phyloP scores from a whole-genome alignment of 768 basidiomycete genomes.

The Rhodocollybia butyracea region DNA sequence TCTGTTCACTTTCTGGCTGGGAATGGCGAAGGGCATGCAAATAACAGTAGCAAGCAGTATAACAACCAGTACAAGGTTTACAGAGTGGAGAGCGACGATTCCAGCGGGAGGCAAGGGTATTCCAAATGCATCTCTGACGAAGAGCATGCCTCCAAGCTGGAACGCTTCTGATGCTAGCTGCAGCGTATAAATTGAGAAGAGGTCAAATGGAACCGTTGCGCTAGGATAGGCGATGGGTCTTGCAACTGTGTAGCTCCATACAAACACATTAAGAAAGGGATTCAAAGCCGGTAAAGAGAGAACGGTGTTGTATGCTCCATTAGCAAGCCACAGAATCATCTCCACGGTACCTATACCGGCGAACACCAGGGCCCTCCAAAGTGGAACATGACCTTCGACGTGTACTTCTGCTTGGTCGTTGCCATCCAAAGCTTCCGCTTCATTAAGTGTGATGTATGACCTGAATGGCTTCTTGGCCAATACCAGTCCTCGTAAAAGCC shows the following conservation, averaged over 20 bases:
- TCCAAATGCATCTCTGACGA: slow-evolving; percentile 43
- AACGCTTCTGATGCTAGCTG: slow-evolving; percentile 46
- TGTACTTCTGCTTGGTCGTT: slow-evolving; percentile 18
- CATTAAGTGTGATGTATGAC: slow-evolving; percentile 21
- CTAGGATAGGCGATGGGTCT: slow-evolving; percentile 52
- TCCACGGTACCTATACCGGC: slow-evolving; percentile 53
- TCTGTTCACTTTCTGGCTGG: slow-evolving; percentile 46
- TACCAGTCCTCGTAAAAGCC: slow-evolving; percentile 20
- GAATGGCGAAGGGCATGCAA: slow-evolving; percentile 65
- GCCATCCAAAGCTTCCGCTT: slow-evolving; percentile 49
- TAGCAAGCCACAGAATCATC: slow-evolving; percentile 55
- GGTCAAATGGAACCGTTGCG: slow-evolving; percentile 59
- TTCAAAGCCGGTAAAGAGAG: slow-evolving; percentile 25
- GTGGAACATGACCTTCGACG: slow-evolving; percentile 29
- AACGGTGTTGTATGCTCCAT: slow-evolving; percentile 53
- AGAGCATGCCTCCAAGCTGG: slow-evolving; percentile 51
- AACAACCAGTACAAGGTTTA: slow-evolving; percentile 43
- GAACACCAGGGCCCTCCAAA: slow-evolving; percentile 64
- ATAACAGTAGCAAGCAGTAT: slow-evolving; percentile 45
- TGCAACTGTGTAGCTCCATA: slow-evolving; percentile 66
- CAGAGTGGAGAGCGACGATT: slow-evolving; percentile 23
- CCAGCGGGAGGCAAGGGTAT: slow-evolving; percentile 36
- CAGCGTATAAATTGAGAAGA: slow-evolving; percentile 54
- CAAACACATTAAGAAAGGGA: slow-evolving; percentile 44
- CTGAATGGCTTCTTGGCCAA: slow-evolving; percentile 15